Base-by-base conservation (phyloP, 2,329 filamentous ascomycete species). In the Cladophialophora yegresii region DNA sequence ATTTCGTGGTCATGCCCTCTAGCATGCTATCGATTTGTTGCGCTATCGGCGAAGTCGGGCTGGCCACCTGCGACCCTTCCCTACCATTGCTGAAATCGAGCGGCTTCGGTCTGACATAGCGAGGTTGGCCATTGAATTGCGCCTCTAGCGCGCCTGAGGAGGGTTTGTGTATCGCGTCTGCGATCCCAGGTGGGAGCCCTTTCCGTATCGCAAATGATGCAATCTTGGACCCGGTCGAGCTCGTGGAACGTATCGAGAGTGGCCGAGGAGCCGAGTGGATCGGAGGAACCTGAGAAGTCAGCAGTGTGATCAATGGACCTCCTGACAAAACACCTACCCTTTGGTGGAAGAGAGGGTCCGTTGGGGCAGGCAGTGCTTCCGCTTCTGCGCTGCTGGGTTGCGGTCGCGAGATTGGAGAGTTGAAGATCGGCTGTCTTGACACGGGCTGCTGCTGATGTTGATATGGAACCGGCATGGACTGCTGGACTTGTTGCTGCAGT, bases 101-200 rank as follows among this genome's bases (percentile, higher is more conserved):
- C 26, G 20, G 22, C 22, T 61, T 32, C 16, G 63, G 63, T 36
- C 57, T 68, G 20, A 68, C 58, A 22, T 68, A 68, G 32, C 66
- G 66, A 51, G 63, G 66, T 22, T 62, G 65, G 30, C 54, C 50
- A 13, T 62, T 57, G 20, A 61, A 45, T 43, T 58, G 62, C 20
- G 45, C 33, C n/a, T 66, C 62, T 8, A 36, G 20, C 13, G 58
- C 12, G 7, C 45, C 50, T 16, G 64, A 32, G n/a, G 61, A 32
- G 22, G 50, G 51, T 20, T 65, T 68, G 28, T 66, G 58, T 23
- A 68, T 64, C 6, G 61, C 66, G n/a, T 66, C 56, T 12, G 59
- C 61, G 16, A 68, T 64, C 4, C 66, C 66, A 4, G 66, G 66
- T 10, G 66, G 66, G 13, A 68, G 45, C 6, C 51, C 66, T 51